phyloP scores from a whole-genome alignment of 192 early-diverging fungal genomes.

The Umbelopsis sp. region DNA sequence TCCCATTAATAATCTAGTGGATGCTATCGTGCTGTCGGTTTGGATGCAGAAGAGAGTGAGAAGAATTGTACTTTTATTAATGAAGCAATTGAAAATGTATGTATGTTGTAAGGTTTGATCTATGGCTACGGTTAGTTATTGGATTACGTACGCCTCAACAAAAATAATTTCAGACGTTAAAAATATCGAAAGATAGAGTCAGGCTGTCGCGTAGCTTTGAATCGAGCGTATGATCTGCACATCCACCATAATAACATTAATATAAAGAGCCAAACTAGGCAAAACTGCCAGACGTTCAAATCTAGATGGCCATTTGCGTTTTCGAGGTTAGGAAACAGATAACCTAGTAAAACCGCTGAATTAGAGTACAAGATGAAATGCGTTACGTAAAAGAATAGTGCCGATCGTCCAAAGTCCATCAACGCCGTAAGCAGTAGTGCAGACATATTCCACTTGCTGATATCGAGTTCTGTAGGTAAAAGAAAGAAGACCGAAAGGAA shows the following conservation, averaged over 20 bases:
- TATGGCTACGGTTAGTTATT: too few relatives aligned
- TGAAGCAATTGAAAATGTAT: too few relatives aligned
- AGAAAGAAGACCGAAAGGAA: not conserved
- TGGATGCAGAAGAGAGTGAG: too few relatives aligned
- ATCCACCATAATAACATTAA: not conserved
- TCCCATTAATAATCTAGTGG: too few relatives aligned
- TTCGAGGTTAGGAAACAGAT: not conserved
- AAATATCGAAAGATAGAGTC: conserved; percentile 43
- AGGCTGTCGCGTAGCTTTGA: not conserved
- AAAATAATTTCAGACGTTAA: conserved; percentile 28
- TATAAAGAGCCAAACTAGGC: not conserved
- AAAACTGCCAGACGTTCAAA: not conserved
- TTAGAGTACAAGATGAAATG: not conserved
- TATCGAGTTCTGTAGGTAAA: not conserved
- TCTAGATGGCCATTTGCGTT: not conserved
- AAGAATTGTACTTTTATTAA: too few relatives aligned
- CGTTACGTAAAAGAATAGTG: conserved; percentile 9
- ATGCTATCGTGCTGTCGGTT: too few relatives aligned
- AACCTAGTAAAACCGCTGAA: not conserved
- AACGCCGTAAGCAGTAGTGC: not conserved
- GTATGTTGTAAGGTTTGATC: too few relatives aligned
- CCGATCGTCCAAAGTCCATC: conserved; percentile 8
- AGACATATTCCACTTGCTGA: not conserved
- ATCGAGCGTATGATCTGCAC: conserved; percentile 34
- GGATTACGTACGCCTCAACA: too few relatives aligned